phyloP scores from a whole-genome alignment of 2,329 filamentous ascomycete genomes.

The Alternaria rosae region DNA sequence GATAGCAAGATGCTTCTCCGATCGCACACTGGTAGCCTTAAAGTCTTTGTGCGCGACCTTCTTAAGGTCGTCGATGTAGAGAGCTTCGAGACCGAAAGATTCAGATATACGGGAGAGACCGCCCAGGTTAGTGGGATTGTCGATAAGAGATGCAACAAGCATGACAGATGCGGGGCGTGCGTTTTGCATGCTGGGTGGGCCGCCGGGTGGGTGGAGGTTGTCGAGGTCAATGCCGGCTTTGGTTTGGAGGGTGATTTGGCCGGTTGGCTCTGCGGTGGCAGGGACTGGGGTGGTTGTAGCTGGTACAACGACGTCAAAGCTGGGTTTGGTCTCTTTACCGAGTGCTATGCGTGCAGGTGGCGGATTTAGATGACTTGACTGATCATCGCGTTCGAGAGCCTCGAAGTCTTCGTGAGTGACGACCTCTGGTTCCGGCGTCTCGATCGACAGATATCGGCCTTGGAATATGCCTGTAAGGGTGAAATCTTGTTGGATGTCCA shows the following conservation, averaged over 20 bases:
- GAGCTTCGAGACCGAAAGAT: slow-evolving; percentile 57
- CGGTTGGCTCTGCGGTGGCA: background rate
- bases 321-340: background rate
- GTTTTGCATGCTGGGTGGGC: slow-evolving; percentile 26
- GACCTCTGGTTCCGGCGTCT: slow-evolving; percentile 50
- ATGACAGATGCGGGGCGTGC: slow-evolving; percentile 49
- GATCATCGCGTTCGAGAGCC: slow-evolving; percentile 41
- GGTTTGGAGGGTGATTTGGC: slow-evolving; percentile 56
- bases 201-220: slow-evolving; percentile 32
- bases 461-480: slow-evolving; percentile 55
- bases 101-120: slow-evolving; percentile 60
- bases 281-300: background rate
- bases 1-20: slow-evolving; percentile 59
- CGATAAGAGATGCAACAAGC: slow-evolving; percentile 59
- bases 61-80: slow-evolving; percentile 54
- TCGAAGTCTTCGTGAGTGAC: slow-evolving; percentile 53
- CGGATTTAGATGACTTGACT: background rate
- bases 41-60: slow-evolving; percentile 58
- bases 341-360: slow-evolving; percentile 33
- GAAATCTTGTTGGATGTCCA: slow-evolving; percentile 55
- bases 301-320: background rate
- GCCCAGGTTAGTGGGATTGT: slow-evolving; percentile 60
- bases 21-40: slow-evolving; percentile 58
- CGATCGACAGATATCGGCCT: slow-evolving; percentile 55
- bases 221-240: slow-evolving; percentile 57